phyloP scores from a whole-genome alignment of 495 filamentous ascomycete species.

The Amorphotheca resinae region DNA sequence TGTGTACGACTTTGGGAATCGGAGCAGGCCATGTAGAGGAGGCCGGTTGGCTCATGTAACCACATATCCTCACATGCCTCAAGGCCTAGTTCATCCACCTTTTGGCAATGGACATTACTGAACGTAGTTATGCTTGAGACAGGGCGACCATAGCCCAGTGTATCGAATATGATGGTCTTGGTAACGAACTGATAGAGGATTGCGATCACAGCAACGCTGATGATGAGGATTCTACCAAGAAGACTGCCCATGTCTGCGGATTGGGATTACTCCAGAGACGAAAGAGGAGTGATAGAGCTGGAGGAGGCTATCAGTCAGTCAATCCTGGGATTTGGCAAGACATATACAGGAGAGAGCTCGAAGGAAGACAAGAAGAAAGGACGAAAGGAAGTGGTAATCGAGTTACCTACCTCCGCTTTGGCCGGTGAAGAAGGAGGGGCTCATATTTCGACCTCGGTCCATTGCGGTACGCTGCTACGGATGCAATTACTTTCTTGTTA shows the following conservation, averaged over 20 bases:
- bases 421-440: too few relatives aligned
- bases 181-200: slow-evolving; percentile 17
- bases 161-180: slow-evolving; percentile 12
- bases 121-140: slow-evolving; percentile 24
- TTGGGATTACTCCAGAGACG: too few relatives aligned
- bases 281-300: too few relatives aligned
- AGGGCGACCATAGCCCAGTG: slow-evolving; percentile 20
- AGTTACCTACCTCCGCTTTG: too few relatives aligned
- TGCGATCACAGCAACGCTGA: slow-evolving; percentile 6
- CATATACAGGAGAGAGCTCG: too few relatives aligned
- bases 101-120: slow-evolving; percentile 20
- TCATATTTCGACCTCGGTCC: too few relatives aligned
- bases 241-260: slow-evolving; percentile 14
- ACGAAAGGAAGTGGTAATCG: too few relatives aligned
- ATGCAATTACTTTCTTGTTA: too few relatives aligned
- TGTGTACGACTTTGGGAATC: slow-evolving; percentile 15
- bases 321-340: too few relatives aligned
- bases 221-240: slow-evolving; percentile 4
- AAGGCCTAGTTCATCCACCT: slow-evolving; percentile 24
- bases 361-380: too few relatives aligned
- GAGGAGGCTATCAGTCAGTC: too few relatives aligned
- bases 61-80: slow-evolving; percentile 31
- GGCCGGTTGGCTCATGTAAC: slow-evolving; percentile 24
- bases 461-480: too few relatives aligned
- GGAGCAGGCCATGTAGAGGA: slow-evolving; percentile 28